These are phyloP conservation scores for Pulveroboletus ravenelii DNA, from an alignment of 768 basidiomycete genomes.

Conservation along the genomic window DNA sequence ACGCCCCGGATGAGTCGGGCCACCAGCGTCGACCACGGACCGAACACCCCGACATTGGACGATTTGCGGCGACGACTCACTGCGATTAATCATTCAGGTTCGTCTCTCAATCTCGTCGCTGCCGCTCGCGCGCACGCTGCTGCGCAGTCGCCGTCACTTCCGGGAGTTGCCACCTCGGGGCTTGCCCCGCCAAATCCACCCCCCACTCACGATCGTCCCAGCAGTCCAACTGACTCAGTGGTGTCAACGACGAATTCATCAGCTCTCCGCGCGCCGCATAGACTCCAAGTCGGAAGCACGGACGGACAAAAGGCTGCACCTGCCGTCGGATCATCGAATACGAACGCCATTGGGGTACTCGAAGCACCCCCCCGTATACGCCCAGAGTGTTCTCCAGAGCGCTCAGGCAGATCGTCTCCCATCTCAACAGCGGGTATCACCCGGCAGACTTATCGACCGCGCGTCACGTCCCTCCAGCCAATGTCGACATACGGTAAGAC, in stretches of 20 bases:
- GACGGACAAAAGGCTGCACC: constrained; percentile 87
- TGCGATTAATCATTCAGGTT: constrained; percentile 66
- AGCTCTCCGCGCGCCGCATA: constrained; percentile 51
- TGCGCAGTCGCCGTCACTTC: constrained; percentile 13
- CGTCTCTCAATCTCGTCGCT: constrained; percentile 49
- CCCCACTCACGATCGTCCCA: constrained; percentile 47
- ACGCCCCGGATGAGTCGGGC: constrained; percentile 47
- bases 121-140: constrained; percentile 38
- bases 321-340: constrained; percentile 80
- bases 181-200: constrained; percentile 23
- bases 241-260: constrained; percentile 67
- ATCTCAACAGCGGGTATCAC: constrained; percentile 55
- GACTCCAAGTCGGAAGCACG: constrained; percentile 63
- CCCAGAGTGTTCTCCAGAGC: constrained; percentile 61
- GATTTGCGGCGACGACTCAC: constrained; percentile 74
- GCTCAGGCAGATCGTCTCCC: constrained; percentile 78
- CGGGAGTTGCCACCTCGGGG: constrained; percentile 1
- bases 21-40: constrained; percentile 43
- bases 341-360: constrained; percentile 77
- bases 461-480: constrained; percentile 49
- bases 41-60: constrained; percentile 60
- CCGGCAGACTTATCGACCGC: constrained; percentile 44
- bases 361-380: constrained; percentile 70
- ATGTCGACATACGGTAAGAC: constrained; percentile 69
- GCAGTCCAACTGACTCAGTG: constrained; percentile 81